Conservation (phyloP, 163 green algal species). For the Trebouxiophyceae sp. region DNA sequence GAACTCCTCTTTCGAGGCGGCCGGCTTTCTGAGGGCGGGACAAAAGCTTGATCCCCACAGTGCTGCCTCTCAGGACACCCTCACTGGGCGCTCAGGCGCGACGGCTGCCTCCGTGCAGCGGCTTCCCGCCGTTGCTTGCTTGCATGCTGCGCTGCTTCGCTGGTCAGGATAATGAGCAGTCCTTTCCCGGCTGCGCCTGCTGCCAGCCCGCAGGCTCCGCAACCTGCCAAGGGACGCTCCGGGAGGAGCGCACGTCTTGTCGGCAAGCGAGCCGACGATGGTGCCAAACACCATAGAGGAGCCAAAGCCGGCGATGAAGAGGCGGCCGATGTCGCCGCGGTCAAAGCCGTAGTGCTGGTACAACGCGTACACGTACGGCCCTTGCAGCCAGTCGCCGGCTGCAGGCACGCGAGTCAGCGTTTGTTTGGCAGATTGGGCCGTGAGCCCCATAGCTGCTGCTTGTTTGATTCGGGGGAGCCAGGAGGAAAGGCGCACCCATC, state of each 20-base stretch:
- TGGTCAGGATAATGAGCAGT: not conserved
- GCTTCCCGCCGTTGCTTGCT: too few species aligned
- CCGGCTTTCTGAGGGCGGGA: too few species aligned
- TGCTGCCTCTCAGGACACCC: too few species aligned
- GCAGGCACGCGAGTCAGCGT: too few species aligned
- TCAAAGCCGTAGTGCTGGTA: constrained; percentile 85
- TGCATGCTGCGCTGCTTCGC: too few species aligned
- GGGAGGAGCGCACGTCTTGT: constrained; percentile 64
- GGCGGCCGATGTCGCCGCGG: constrained; percentile 71
- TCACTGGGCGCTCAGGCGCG: too few species aligned
- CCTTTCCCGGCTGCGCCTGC: not conserved
- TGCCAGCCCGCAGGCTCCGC: not conserved
- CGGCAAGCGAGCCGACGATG: constrained; percentile 73
- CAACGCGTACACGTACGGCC: constrained; percentile 86
- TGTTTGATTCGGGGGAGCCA: too few species aligned
- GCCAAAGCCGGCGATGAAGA: constrained; percentile 91
- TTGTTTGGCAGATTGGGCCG: too few species aligned
- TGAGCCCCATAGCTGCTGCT: too few species aligned
- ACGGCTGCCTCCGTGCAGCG: too few species aligned
- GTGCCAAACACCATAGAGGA: constrained; percentile 87
- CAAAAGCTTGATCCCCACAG: too few species aligned
- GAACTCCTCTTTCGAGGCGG: too few species aligned
- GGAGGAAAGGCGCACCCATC: constrained; percentile 71
- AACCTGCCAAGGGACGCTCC: not conserved
- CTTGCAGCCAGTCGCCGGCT: constrained; percentile 91